phyloP scores from a whole-genome alignment of 768 basidiomycete species.

The Lanmaoa rubissima region DNA sequence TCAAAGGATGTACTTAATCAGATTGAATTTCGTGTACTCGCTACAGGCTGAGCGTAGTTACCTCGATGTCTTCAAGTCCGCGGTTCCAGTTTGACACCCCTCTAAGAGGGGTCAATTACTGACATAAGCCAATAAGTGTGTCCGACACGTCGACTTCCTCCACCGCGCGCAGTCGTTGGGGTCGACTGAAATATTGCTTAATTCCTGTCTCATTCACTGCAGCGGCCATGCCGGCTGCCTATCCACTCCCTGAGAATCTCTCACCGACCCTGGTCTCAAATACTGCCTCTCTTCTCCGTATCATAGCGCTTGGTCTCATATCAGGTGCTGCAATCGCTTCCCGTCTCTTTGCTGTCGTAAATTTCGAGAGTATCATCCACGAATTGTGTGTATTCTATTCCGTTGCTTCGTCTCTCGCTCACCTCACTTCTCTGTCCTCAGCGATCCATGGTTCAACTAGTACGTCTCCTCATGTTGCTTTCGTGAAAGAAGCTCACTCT shows the following conservation, averaged over 20 bases:
- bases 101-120: constrained; percentile 6
- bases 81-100: constrained; percentile 4
- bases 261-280: constrained; percentile 76
- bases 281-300: constrained; percentile 86
- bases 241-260: constrained; percentile 67
- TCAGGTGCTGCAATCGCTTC: constrained; percentile 94
- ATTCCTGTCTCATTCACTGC: background rate
- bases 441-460: constrained; percentile 99
- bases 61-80: too few relatives aligned
- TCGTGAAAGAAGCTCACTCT: background rate
- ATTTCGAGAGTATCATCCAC: constrained; percentile 99
- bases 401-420: background rate
- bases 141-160: constrained; percentile 23
- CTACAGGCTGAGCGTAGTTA: too few relatives aligned
- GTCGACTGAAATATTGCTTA: background rate
- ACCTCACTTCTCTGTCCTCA: constrained; percentile 29
- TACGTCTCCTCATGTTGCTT: constrained; percentile 42
- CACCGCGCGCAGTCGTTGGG: background rate
- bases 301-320: constrained; percentile 86
- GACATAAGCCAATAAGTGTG: constrained; percentile 7
- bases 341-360: constrained; percentile 93
- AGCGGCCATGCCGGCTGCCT: constrained; percentile 70
- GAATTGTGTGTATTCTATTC: constrained; percentile 74
- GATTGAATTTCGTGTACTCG: background rate
- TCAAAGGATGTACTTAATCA: background rate